Conservation (phyloP, 805 yeast species). For the Metschnikowia rubicola region DNA sequence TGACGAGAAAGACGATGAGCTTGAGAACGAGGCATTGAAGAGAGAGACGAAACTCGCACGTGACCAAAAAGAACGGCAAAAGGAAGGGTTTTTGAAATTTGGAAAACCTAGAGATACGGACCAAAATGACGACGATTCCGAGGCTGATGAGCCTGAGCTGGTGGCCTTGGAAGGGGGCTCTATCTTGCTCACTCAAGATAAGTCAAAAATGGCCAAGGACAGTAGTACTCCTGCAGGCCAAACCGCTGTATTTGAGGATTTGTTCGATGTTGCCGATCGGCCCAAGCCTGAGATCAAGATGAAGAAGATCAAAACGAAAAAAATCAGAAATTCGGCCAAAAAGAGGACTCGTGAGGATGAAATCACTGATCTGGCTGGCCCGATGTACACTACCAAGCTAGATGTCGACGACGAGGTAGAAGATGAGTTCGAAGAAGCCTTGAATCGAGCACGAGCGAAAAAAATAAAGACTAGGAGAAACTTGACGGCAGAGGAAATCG, state of each 20-base stretch:
- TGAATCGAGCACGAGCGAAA: conserved; percentile 28
- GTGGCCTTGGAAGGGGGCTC: conserved; percentile 2
- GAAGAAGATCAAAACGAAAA: conserved; percentile 42
- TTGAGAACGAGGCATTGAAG: conserved; percentile 38
- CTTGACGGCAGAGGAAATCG: conserved; percentile 35
- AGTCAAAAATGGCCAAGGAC: neutral
- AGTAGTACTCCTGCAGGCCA: neutral
- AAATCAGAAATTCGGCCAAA: conserved; percentile 16
- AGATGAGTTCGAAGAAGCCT: conserved; percentile 32
- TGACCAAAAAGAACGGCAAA: conserved; percentile 25
- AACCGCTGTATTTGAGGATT: neutral
- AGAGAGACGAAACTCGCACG: conserved; percentile 26
- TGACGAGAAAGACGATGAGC: conserved; percentile 28
- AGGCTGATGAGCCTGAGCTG: conserved; percentile 10
- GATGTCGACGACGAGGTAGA: conserved; percentile 24
- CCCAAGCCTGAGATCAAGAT: conserved; percentile 29
- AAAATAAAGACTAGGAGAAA: conserved; percentile 26
- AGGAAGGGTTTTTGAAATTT: conserved; percentile 8
- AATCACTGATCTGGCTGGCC: conserved; percentile 30
- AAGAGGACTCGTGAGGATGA: conserved; percentile 21
- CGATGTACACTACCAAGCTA: conserved; percentile 16
- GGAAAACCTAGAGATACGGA: conserved; percentile 4
- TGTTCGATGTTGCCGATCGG: conserved; percentile 12
- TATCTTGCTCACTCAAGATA: conserved; percentile 3
- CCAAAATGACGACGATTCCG: conserved; percentile 2